Percentiles rank a stretch among this genome's conserved stretches.
These are phyloP conservation scores for Chlamydomonas schloesseri DNA, from an alignment of 139 green algal species.

Conservation along the genomic window DNA sequence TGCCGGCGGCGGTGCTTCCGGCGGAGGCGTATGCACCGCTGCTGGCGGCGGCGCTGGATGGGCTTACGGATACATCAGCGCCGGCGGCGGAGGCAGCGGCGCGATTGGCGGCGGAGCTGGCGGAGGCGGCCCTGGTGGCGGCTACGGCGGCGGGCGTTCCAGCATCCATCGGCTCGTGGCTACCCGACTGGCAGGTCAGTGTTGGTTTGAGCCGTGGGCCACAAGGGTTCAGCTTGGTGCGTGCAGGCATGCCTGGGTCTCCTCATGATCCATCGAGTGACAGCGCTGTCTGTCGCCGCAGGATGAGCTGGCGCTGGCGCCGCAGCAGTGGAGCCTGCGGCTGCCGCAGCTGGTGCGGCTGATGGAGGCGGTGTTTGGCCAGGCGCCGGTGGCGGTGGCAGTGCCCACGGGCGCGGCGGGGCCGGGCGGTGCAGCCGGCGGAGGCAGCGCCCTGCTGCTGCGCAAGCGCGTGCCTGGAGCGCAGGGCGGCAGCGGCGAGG, in stretches of 20 bases:
- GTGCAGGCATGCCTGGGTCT: too few species aligned
- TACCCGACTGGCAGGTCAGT: conserved; percentile 32
- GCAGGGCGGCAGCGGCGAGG: neutral
- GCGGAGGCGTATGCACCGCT: neutral
- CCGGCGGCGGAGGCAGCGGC: conserved; percentile 28
- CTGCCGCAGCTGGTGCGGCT: conserved; percentile 62
- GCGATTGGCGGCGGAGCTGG: neutral
- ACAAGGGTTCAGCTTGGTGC: too few species aligned
- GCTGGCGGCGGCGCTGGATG: conserved; percentile 15
- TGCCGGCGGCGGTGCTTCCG: neutral
- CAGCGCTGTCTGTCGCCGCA: too few species aligned
- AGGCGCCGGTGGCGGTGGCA: too few species aligned
- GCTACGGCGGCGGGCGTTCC: neutral
- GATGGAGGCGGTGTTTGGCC: conserved; percentile 57
- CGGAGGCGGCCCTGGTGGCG: conserved; percentile 22
- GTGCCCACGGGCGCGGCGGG: neutral
- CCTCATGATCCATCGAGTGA: too few species aligned
- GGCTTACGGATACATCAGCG: neutral
- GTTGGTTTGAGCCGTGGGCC: too few species aligned
- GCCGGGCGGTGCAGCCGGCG: neutral
- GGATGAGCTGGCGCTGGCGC: conserved; percentile 41
- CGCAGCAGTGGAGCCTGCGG: conserved; percentile 15
- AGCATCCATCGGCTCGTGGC: neutral
- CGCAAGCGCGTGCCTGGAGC: neutral
- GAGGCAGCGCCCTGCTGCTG: conserved; percentile 18